phyloP scores from a whole-genome alignment of 192 early-diverging fungal species.

The Fimicolochytrium jonesii region DNA sequence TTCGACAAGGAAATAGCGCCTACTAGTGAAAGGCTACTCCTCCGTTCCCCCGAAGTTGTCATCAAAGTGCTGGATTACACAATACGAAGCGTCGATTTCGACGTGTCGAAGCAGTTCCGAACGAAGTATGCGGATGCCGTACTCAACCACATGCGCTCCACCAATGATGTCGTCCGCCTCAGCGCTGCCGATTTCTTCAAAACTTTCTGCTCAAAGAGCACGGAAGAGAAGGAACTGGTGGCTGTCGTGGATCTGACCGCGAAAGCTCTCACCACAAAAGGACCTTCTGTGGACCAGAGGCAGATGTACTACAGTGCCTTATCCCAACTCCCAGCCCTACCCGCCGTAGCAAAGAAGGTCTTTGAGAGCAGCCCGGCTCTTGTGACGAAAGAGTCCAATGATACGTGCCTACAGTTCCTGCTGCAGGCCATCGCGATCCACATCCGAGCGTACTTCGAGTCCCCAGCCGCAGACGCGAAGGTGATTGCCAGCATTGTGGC shows the following conservation, averaged over 20 bases:
- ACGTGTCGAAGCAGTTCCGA: slow-evolving; percentile 54
- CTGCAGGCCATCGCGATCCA: slow-evolving; percentile 61
- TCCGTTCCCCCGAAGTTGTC: slow-evolving; percentile 82
- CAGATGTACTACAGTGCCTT: slow-evolving; percentile 58
- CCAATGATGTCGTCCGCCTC: slow-evolving; percentile 49
- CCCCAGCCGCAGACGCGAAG: slow-evolving; percentile 35
- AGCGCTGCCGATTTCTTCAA: slow-evolving; percentile 60
- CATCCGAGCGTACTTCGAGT: slow-evolving; percentile 38
- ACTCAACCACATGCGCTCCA: slow-evolving; percentile 62
- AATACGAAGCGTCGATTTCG: slow-evolving; percentile 53
- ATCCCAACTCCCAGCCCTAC: slow-evolving; percentile 33
- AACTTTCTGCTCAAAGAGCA: slow-evolving; percentile 45
- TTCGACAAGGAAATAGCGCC: slow-evolving; percentile 50
- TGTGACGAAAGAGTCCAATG: slow-evolving; percentile 72
- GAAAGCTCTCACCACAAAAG: slow-evolving; percentile 41
- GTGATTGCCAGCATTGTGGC: slow-evolving; percentile 40
- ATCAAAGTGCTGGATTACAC: slow-evolving; percentile 57
- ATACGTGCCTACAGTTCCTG: slow-evolving; percentile 55
- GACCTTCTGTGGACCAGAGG: slow-evolving; percentile 64
- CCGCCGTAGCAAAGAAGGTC: slow-evolving; percentile 44
- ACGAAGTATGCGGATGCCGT: slow-evolving; percentile 63
- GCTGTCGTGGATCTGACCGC: slow-evolving; percentile 59
- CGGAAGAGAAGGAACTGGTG: slow-evolving; percentile 46
- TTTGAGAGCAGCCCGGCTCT: slow-evolving; percentile 64
- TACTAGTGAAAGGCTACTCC: slow-evolving; percentile 67